Conservation (phyloP, 1,139 yeast genomes). For the Debaryomyces subglobosus region DNA sequence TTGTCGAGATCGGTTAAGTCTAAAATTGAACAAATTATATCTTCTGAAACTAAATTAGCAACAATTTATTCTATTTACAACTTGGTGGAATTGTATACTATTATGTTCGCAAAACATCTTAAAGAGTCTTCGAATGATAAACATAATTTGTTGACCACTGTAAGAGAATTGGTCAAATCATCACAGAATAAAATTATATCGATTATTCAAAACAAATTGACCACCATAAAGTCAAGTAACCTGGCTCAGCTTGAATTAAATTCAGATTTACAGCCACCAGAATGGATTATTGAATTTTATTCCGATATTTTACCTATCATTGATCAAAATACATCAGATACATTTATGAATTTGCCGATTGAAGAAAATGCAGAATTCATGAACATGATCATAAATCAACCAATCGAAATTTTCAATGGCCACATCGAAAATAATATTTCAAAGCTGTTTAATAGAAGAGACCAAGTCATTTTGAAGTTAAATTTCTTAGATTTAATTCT, state of each 20-base stretch:
- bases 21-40: slow-evolving; percentile 67
- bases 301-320: slow-evolving; percentile 53
- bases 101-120: slow-evolving; percentile 65
- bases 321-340: slow-evolving; percentile 43
- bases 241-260: slow-evolving; percentile 46
- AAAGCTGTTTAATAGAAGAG: slow-evolving; percentile 34
- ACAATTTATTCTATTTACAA: slow-evolving; percentile 61
- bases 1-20: slow-evolving; percentile 45
- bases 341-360: slow-evolving; percentile 41
- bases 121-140: slow-evolving; percentile 14
- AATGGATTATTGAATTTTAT: slow-evolving; percentile 67
- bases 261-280: slow-evolving; percentile 66
- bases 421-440: slow-evolving; percentile 30
- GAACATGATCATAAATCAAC: slow-evolving; percentile 47
- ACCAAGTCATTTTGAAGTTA: slow-evolving; percentile 48
- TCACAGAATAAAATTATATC: slow-evolving; percentile 46
- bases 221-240: slow-evolving; percentile 42
- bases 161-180: slow-evolving; percentile 28
- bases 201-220: slow-evolving; percentile 43
- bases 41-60: slow-evolving; percentile 63
- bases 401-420: slow-evolving; percentile 45
- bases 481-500: slow-evolving; percentile 64
- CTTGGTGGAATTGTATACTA: slow-evolving; percentile 64
- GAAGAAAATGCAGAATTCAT: slow-evolving; percentile 37
- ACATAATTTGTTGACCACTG: slow-evolving; percentile 25